Evolutionary conservation across 2,329 filamentous ascomycete species (phyloP), one percentile per base, ranked within the genome.

Genomic region (Fusarium scirpi): DNA sequence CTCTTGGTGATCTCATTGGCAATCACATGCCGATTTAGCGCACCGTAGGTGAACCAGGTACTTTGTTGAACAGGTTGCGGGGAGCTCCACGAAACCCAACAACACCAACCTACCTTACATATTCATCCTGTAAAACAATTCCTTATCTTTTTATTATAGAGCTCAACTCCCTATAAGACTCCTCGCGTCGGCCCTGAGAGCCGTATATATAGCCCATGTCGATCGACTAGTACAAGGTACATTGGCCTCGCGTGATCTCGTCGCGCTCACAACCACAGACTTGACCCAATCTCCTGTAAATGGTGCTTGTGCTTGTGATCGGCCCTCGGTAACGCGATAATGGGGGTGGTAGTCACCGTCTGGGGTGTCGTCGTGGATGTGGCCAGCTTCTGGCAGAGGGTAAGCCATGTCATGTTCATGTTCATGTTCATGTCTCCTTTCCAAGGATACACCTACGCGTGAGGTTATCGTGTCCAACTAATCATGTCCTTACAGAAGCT

Each of bases 351-450:
- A 48, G 72, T 83, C 65, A 83, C 85, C 45, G 77, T 91, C 62
- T 87, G 86, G 81, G 84, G 83, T 67, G 84, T 92, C 80, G 76
- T 91, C 38, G 77, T 88, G 34, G 89, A 92, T 67, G 88, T 92
- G 51, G 79, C 85, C 63, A 79, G 83, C 45, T 92, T 90, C 77
- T 92, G 89, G 89, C 84, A 85, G 77, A 82, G 84, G 77, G 90
- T 91, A 79, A 51, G 69, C 80, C 75, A 30, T 59, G 18, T 27
- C n/a, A 45, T 44, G 46, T 46, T 22, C 22, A 45, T 44, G 46
- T 46, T 22, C 22, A 22, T 24, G 24, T 24, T 48, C 75, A 29
- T 59, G n/a, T 30, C n/a, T 47, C 45, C 48, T 48, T 49, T 40
- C 29, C n/a, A 27, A 34, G 29, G 34, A 62, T 43, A 38, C 34